These are phyloP conservation scores for Mortierella alpina DNA, from an alignment of 192 early-diverging fungal species.

Conservation along the genomic window DNA sequence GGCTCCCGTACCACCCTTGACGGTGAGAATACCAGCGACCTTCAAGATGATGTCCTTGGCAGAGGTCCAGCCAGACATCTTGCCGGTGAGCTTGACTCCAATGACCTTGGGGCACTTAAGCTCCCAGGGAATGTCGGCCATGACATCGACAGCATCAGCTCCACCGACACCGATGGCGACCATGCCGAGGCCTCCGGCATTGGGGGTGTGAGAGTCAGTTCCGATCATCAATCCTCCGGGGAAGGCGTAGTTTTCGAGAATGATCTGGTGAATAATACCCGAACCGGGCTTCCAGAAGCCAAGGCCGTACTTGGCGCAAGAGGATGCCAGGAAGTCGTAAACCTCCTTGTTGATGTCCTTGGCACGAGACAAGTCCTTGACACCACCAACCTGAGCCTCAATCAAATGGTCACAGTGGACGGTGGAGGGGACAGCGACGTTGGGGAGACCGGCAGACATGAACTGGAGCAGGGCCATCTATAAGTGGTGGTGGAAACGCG, in stretches of 20 bases:
- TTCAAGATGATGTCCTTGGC: conserved; percentile 97
- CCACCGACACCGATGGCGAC: conserved; percentile 97
- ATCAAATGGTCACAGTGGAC: conserved; percentile 99
- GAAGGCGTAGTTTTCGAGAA: conserved; percentile 98
- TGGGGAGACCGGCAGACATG: conserved; percentile 90
- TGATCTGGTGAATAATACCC: conserved; percentile 96
- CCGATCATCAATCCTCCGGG: conserved; percentile 97
- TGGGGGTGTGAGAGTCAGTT: conserved; percentile 98
- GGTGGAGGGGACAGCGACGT: conserved; percentile 90
- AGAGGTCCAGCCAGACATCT: conserved; percentile 91
- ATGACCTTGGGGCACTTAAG: conserved; percentile 97
- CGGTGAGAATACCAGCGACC: conserved; percentile 94
- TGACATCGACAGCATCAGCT: conserved; percentile 99
- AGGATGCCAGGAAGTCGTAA: conserved; percentile 88
- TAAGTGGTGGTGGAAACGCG: background rate
- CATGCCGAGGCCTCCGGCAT: conserved; percentile 97
- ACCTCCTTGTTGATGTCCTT: conserved; percentile 93
- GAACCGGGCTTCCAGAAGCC: conserved; percentile 96
- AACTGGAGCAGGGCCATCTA: conserved; percentile 96
- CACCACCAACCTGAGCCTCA: conserved; percentile 88
- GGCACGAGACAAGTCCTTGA: conserved; percentile 84
- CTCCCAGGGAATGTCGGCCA: conserved; percentile 99
- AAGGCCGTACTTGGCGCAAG: conserved; percentile 92
- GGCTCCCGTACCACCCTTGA: conserved; percentile 96
- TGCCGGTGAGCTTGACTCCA: conserved; percentile 91